Percentiles rank a stretch among this genome's conserved stretches.
phyloP scores from a whole-genome alignment of 2,329 filamentous ascomycete genomes.

The Trichoderma brevicompactum region DNA sequence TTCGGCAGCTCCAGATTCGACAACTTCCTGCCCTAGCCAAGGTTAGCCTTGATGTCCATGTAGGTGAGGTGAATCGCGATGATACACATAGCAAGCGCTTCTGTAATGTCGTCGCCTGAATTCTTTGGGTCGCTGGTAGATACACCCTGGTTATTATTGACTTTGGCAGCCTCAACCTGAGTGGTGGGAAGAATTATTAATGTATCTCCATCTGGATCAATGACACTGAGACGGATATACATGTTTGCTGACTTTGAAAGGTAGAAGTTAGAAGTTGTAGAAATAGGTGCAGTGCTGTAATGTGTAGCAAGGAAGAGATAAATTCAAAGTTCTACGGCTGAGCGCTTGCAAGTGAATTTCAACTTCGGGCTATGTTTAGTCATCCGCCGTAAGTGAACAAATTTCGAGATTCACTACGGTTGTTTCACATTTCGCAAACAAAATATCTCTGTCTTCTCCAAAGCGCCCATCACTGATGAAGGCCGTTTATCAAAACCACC shows the following conservation, averaged over 20 bases:
- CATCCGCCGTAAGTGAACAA: background rate
- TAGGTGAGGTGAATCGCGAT: too few species aligned
- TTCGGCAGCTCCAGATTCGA: background rate
- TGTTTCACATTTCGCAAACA: too few species aligned
- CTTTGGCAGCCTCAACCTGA: background rate
- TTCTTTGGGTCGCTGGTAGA: background rate
- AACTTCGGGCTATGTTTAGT: background rate
- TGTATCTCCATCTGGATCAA: conserved; percentile 22
- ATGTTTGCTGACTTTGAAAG: background rate
- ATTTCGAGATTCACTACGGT: background rate
- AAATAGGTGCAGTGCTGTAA: background rate
- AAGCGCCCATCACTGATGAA: background rate
- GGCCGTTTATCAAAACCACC: background rate
- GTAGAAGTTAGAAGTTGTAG: background rate
- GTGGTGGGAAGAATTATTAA: background rate
- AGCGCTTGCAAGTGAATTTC: background rate
- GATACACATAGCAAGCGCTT: background rate
- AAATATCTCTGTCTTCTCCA: too few species aligned
- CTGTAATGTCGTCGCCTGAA: background rate
- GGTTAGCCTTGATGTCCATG: background rate
- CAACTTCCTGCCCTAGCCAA: background rate
- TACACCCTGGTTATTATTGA: too few species aligned
- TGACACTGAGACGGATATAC: background rate
- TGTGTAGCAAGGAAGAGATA: background rate
- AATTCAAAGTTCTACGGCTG: background rate